Evolutionary conservation across 2,329 filamentous ascomycete species (phyloP).

Genomic region (Alternaria sp.): DNA sequence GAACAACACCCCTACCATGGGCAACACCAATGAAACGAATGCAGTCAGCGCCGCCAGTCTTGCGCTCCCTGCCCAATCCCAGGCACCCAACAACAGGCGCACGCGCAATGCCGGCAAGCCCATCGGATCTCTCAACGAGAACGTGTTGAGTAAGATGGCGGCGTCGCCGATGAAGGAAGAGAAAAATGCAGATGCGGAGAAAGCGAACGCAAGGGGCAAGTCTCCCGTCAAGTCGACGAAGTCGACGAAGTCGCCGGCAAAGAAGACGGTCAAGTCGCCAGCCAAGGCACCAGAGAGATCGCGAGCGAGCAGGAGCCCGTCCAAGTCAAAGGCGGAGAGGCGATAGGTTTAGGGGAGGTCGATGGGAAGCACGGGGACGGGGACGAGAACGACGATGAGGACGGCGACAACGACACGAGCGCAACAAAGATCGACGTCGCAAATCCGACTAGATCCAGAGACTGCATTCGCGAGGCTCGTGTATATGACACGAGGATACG

Average conservation of each 20-base stretch:
- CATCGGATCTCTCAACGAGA: not conserved
- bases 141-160: not conserved
- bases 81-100: not conserved
- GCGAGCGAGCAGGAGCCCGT: not conserved
- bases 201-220: not conserved
- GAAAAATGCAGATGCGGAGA: not conserved
- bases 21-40: not conserved
- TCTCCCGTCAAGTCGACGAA: not conserved
- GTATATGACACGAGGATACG: not conserved
- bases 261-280: not conserved
- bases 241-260: not conserved
- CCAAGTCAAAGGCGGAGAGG: fast-evolving
- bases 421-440: not conserved
- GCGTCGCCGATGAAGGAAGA: not conserved
- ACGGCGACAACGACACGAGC: not conserved
- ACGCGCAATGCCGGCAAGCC: not conserved
- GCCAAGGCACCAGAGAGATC: not conserved
- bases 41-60: fast-evolving
- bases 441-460: not conserved
- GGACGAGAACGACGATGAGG: not conserved
- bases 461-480: not conserved
- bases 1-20: fast-evolving
- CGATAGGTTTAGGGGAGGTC: not conserved
- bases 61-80: not conserved
- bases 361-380: not conserved